Evolutionary conservation across 805 yeast genomes (phyloP), one percentile per base, ranked within the genome.

Genomic region (Pichia gijzeniarum): DNA sequence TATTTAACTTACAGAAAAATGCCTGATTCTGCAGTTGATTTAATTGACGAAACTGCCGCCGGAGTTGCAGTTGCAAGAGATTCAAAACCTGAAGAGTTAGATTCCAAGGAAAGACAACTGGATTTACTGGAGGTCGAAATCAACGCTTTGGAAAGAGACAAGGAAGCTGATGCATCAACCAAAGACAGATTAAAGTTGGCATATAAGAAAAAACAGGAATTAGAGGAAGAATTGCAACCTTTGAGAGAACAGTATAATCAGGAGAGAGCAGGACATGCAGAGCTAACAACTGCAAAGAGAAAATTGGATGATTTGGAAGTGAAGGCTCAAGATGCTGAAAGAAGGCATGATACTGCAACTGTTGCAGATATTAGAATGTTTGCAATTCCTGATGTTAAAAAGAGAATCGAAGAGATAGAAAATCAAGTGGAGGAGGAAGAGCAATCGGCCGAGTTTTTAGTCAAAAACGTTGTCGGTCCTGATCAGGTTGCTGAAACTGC

Each of bases 21-120:
- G 54, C 99, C 99, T 9, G 99, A 91, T 63, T 87, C 96, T 22
- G 99, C 99, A 1, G 93, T 91, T 47, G 99, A 91, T 66, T 72
- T 91, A 56, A 88, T 91, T 53, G 99, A 91, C 70, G 97, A 93
- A 63, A 77, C 96, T 6, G 95, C 97, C 37, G 98, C 98, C 3
- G 77, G 95, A 46, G 98, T 93, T 36, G 98, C 98, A 1, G 99
- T 93, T 43, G 96, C 96, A 4, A 80, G 99, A 68, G 99, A 93
- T 64, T 91, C 98, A 3, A 88, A 87, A 63, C 99, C 99, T 1
- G 99, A 93, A 67, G 96, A 89, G 64, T 74, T 93, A 58, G 99
- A 93, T 69, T 83, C 82, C 38, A 77, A 89, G 55, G 99, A 93
- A 68, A 85, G 99, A 66, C 88, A 88, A 68, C 74, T 90, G 40